Conservation (phyloP, 2,329 filamentous ascomycete genomes). For the Pseudogymnoascus sp. region DNA sequence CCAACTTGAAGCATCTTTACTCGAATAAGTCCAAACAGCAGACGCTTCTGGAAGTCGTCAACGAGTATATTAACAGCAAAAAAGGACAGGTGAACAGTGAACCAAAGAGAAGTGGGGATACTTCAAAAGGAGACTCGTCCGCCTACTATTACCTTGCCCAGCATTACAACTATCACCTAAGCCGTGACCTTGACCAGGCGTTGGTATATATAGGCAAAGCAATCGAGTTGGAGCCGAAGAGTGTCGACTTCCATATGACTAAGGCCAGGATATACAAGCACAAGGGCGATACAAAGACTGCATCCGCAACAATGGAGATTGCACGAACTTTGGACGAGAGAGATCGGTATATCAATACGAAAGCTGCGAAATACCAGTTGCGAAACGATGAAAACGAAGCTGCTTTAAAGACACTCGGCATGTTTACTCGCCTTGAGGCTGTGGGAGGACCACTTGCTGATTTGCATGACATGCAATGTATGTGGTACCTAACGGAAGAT, state of each 20-base stretch:
- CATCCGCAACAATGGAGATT: conserved; percentile 80
- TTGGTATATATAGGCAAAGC: conserved; percentile 76
- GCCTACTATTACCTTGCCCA: conserved; percentile 91
- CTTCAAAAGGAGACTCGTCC: conserved; percentile 63
- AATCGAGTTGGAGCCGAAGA: conserved; percentile 69
- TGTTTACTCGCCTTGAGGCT: conserved; percentile 90
- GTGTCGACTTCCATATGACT: conserved; percentile 89
- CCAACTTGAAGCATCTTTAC: conserved; percentile 93
- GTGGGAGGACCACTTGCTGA: conserved; percentile 82
- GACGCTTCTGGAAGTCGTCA: conserved; percentile 66
- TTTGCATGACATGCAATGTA: conserved; percentile 94
- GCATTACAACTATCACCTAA: conserved; percentile 90
- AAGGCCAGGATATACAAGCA: conserved; percentile 95
- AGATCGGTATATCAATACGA: conserved; percentile 97
- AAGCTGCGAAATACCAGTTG: conserved; percentile 93
- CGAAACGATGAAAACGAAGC: conserved; percentile 85
- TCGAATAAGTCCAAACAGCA: conserved; percentile 68
- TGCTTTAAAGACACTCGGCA: conserved; percentile 78
- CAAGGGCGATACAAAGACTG: conserved; percentile 68
- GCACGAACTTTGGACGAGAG: conserved; percentile 79
- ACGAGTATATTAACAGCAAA: conserved; percentile 65
- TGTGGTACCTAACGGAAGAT: conserved; percentile 96
- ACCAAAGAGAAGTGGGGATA: conserved; percentile 36
- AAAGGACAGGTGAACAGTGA: conserved; percentile 39
- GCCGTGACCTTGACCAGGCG: conserved; percentile 76